Evolutionary conservation across 73 alveolate species (phyloP).

Genomic region (Blepharisma stoltei): DNA sequence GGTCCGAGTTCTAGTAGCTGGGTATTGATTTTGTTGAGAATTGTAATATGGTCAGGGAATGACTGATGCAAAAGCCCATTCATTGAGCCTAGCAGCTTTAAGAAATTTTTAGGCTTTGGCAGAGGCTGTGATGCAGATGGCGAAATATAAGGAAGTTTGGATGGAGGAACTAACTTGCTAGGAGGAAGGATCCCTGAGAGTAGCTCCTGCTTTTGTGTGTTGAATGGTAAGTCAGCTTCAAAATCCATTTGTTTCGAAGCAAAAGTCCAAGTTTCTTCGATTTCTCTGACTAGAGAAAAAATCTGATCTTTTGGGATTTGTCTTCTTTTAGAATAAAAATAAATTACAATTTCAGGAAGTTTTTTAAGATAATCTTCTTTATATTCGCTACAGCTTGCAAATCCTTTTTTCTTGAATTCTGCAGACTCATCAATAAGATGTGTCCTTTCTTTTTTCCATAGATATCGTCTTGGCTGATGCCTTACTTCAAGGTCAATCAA

Average conservation of each 20-base stretch:
- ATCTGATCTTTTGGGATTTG: background rate
- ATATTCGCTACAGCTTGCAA: constrained; percentile 5
- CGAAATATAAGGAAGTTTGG: background rate
- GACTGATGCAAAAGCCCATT: constrained; percentile 32
- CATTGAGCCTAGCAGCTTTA: background rate
- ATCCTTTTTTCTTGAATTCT: background rate
- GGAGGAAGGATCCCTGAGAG: background rate
- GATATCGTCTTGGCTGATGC: background rate
- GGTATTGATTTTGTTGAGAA: constrained; percentile 35
- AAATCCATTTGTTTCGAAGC: background rate
- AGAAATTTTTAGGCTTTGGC: background rate
- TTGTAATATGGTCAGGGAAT: constrained; percentile 31
- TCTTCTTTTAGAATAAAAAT: background rate
- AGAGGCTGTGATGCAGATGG: background rate
- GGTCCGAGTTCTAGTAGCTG: constrained; percentile 36
- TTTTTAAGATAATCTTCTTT: background rate
- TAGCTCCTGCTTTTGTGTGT: background rate
- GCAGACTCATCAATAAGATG: background rate
- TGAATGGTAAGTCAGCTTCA: background rate
- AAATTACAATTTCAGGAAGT: background rate
- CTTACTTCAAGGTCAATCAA: background rate
- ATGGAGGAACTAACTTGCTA: background rate
- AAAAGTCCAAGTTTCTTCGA: background rate
- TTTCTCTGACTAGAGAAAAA: background rate
- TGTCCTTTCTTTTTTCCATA: background rate